Percentiles rank a stretch among this genome's conserved stretches.
Evolutionary conservation across 2,329 filamentous ascomycete species (phyloP).

Genomic region (Parastagonospora nodorum): DNA sequence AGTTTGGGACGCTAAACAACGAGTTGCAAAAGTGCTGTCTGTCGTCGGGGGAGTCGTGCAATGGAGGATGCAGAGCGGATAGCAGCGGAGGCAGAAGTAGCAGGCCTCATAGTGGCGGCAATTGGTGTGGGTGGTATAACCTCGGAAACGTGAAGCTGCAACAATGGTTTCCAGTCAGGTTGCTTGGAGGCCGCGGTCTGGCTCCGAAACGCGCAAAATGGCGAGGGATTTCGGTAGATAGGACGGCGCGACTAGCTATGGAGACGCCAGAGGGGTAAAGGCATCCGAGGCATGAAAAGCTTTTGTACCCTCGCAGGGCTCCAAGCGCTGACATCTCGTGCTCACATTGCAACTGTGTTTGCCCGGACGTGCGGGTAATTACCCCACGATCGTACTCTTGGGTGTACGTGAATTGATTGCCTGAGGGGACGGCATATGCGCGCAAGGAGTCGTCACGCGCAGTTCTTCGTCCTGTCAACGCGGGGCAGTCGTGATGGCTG

Average conservation of each 20-base stretch:
- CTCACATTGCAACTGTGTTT: too few species aligned
- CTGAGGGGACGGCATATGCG: conserved; percentile 11
- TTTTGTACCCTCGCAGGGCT: conserved; percentile 3
- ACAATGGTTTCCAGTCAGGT: not conserved
- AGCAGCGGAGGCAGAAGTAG: conserved; percentile 33
- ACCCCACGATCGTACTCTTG: conserved; percentile 7
- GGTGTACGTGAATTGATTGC: conserved; percentile 14
- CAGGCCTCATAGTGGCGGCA: conserved; percentile 34
- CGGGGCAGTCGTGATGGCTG: conserved; percentile 7
- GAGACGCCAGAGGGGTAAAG: conserved; percentile 37
- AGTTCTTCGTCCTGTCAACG: conserved; percentile 9
- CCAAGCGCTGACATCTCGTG: not conserved
- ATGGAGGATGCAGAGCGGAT: conserved; percentile 28
- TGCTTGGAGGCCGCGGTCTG: conserved; percentile 33
- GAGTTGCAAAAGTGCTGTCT: conserved; percentile 38
- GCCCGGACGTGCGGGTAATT: conserved; percentile 13
- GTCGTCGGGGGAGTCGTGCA: conserved; percentile 24
- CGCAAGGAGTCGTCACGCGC: conserved; percentile 11
- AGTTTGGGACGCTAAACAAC: conserved; percentile 30
- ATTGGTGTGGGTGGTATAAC: conserved; percentile 24
- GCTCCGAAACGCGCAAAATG: conserved; percentile 14
- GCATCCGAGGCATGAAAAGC: conserved; percentile 27
- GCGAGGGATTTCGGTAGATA: conserved; percentile 16
- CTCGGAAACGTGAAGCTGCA: conserved; percentile 26
- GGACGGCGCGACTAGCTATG: conserved; percentile 8